A percentile compares a stretch with the other conserved stretches of the same genome.
Evolutionary conservation across 352 stramenopile genomes (phyloP).

Genomic region (Pilasporangium apinafurcum): DNA sequence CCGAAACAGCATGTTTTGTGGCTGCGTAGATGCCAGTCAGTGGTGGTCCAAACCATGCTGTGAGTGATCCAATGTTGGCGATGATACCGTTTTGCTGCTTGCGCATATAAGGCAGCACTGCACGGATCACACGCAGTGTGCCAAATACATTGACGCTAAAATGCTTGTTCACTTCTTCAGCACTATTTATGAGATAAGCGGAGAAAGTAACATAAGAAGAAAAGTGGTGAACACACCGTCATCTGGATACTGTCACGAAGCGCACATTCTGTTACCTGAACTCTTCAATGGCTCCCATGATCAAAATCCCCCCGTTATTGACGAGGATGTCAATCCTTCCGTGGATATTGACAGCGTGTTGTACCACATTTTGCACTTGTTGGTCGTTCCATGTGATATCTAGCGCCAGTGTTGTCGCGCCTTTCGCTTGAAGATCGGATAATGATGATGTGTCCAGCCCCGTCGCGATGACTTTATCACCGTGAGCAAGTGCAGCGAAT

Average conservation of each 20-base stretch:
- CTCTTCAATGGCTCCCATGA: conserved; percentile 30
- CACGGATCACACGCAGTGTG: conserved; percentile 20
- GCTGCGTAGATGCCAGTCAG: conserved; percentile 27
- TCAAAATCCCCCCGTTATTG: conserved; percentile 30
- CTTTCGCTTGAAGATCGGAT: conserved; percentile 14
- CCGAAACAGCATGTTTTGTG: conserved; percentile 34
- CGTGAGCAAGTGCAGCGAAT: conserved; percentile 17
- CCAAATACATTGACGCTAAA: conserved; percentile 48
- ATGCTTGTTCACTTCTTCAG: conserved; percentile 22
- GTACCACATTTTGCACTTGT: conserved; percentile 13
- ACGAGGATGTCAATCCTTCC: conserved; percentile 29
- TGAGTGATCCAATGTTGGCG: conserved; percentile 32
- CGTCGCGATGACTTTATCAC: conserved; percentile 27
- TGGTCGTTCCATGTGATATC: conserved; percentile 22
- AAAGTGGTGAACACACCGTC: conserved; percentile 22
- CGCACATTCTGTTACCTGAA: conserved; percentile 25
- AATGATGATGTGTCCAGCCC: conserved; percentile 15
- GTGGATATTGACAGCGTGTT: conserved; percentile 9
- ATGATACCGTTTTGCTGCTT: conserved; percentile 22
- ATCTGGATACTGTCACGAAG: conserved; percentile 5
- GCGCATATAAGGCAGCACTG: conserved; percentile 33
- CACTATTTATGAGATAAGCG: too few relatives aligned
- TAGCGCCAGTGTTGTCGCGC: conserved; percentile 17
- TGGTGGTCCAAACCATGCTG: conserved; percentile 17
- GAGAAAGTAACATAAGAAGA: too few relatives aligned